Base-by-base conservation (phyloP, 768 basidiomycete genomes). In the Chalciporus pseudorubinellus region DNA sequence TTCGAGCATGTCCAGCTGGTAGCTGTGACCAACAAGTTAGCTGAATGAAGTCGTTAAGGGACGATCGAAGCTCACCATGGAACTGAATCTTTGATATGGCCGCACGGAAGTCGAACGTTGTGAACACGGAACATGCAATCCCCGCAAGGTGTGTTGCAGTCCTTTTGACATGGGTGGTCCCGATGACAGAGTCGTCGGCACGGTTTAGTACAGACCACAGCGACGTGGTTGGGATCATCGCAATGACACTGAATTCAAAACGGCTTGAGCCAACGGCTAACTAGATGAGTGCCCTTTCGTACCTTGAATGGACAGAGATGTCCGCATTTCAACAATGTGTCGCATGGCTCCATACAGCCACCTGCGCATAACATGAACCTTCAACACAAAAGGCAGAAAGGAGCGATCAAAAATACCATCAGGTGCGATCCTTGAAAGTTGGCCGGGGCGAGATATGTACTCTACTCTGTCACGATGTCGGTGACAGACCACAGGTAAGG, bases 221-320 rank as follows among this genome's bases (percentile, higher is more conserved):
- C 62, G 14, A 75, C 40, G 51, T 87, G 85, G 12, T 77, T 72
- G 1, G 76, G 74, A 50, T 83, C 79, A 43, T 84, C 85, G 0
- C 77, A 72, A 52, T 87, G 84, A 50, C 85, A 86, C 80, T 86
- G 52, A 7, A 48, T 36, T 9, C 9, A 39, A 20, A 16, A 21
- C 3, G 19, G 24, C 31, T 33, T 33, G 3, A 26, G 22, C 3
- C 5, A 11, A n/a, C 3, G 40, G 16, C 1, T 6, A 22, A 39
- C 9, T 14, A 10, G 9, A 16, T 3, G 28, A 26, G 39, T 20
- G 8, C 13, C n/a, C 6, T 9, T 48, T 14, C 65, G 34, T 62
- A 83, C 84, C 66, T 81, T 80, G 53, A 74, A 83, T 0, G 82
- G 80, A 59, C 86, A 88, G 3, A 74, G 65, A 59, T 88, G 86